phyloP scores from a whole-genome alignment of 1,139 yeast species.

The Candida sp. region DNA sequence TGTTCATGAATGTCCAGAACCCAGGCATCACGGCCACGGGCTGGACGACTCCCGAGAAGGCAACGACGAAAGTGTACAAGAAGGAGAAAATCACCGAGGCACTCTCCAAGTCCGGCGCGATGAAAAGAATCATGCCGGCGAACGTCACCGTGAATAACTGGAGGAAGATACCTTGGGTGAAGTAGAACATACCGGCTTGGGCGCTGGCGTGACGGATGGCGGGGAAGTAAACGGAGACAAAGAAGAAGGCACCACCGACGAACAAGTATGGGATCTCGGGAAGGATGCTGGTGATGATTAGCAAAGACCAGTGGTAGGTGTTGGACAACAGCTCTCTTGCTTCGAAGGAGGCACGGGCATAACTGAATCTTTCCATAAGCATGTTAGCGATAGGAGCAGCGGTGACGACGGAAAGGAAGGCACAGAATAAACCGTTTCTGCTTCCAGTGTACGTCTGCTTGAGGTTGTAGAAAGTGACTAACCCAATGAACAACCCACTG shows the following conservation, averaged over 20 bases:
- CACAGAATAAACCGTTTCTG: slow-evolving; percentile 55
- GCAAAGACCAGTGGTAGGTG: slow-evolving; percentile 67
- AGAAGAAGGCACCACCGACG: slow-evolving; percentile 54
- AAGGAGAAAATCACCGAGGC: slow-evolving; percentile 62
- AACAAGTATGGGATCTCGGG: slow-evolving; percentile 62
- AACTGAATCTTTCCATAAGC: slow-evolving; percentile 45
- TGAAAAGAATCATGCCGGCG: slow-evolving; percentile 56
- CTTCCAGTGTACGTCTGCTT: slow-evolving; percentile 47
- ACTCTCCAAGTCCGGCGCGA: slow-evolving; percentile 66
- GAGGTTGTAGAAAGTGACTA: slow-evolving; percentile 46
- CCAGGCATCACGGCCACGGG: slow-evolving; percentile 65
- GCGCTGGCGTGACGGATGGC: slow-evolving; percentile 37
- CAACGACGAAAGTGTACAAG: slow-evolving; percentile 54
- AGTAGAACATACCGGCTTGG: slow-evolving; percentile 56
- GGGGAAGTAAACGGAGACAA: slow-evolving; percentile 62
- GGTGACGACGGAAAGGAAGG: slow-evolving; percentile 53
- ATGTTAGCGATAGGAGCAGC: slow-evolving; percentile 54
- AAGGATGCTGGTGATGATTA: slow-evolving; percentile 54
- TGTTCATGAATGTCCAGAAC: slow-evolving; percentile 70
- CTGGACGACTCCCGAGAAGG: slow-evolving; percentile 69
- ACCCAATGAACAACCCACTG: slow-evolving; percentile 57
- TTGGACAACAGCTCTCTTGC: slow-evolving; percentile 68
- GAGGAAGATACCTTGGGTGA: slow-evolving; percentile 57
- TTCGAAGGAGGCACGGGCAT: slow-evolving; percentile 60
- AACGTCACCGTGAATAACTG: slow-evolving; percentile 58